Evolutionary conservation across 176 grass and related monocot genomes (phyloP), one percentile per base, ranked within the genome.

Genomic region (Secale cereale): DNA sequence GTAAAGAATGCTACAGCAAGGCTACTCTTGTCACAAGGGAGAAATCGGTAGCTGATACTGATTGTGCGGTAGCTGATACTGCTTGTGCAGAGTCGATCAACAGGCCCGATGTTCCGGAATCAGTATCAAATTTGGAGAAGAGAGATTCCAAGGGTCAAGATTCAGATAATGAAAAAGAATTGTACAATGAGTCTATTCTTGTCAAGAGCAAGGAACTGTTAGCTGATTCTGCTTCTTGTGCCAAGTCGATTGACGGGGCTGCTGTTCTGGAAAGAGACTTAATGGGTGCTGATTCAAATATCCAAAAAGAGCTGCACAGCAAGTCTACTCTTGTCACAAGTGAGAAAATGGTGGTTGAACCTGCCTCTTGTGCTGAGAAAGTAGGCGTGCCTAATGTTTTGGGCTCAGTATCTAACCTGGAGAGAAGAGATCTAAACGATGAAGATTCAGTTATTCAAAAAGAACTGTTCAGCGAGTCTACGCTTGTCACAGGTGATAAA

Each of bases 341-440:
- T 63, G 80, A 70, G 70, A 39, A 68, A 17, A 20, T 84, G 60
- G 30, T 87, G 11, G 78, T 81, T 87, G 70, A 84, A 76, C 60
- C 46, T 48, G 32, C 61, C 22, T 84, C 50, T 84, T 82, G 45
- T 54, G 62, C 68, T 69, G 70, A 86, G 30, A 56, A 72, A 7
- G 65, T 82, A 32, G 57, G 81, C 33, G 65, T 78, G 36, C 74
- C 90, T 61, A 59, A 82, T 60, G 65, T 88, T 45, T 32, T 91
- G 90, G 72, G 88, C 57, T 85, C 74, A 40, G 67, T 14, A 40
- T 70, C 67, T 40, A 70, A 40, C 67, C 67, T 40, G 35, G 67
- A 70, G 35, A 23, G 35, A 71, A 71, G 69, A 43, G 22, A 71
- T 71, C 13, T 71, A 26, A 71, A 71, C 13, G 69, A 15, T 43